phyloP scores from a whole-genome alignment of 2,329 filamentous ascomycete species.

The Alternaria burnsii region DNA sequence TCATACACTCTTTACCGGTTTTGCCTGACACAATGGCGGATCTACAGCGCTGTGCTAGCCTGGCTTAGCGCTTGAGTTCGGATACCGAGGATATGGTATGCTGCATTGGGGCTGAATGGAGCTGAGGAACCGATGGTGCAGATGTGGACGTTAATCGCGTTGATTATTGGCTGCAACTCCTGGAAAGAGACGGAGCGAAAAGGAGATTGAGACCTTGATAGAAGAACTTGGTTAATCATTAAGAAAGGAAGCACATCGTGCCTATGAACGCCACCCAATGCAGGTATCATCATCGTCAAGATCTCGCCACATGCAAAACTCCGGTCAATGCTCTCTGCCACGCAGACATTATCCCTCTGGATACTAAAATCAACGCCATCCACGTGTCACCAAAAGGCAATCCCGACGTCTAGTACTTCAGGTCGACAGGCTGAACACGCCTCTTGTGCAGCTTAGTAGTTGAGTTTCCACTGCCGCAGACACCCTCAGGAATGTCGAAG shows the following conservation, averaged over 20 bases:
- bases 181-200: background rate
- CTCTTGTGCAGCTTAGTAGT: background rate
- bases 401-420: background rate
- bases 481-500: constrained; percentile 34
- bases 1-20: background rate
- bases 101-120: background rate
- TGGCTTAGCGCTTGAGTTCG: background rate
- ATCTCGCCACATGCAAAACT: background rate
- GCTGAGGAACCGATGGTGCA: background rate
- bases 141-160: background rate
- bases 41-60: background rate
- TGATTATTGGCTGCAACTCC: background rate
- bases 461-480: constrained; percentile 12
- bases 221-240: background rate
- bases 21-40: background rate
- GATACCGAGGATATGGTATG: background rate
- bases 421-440: background rate
- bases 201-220: background rate
- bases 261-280: constrained; percentile 4
- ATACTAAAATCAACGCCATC: background rate
- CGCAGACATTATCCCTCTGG: background rate
- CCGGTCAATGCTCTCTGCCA: background rate
- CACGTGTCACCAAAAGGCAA: background rate
- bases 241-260: background rate
- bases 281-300: constrained; percentile 1